Conservation (phyloP, 2,329 filamentous ascomycete species). For the Cladosporium sp. region DNA sequence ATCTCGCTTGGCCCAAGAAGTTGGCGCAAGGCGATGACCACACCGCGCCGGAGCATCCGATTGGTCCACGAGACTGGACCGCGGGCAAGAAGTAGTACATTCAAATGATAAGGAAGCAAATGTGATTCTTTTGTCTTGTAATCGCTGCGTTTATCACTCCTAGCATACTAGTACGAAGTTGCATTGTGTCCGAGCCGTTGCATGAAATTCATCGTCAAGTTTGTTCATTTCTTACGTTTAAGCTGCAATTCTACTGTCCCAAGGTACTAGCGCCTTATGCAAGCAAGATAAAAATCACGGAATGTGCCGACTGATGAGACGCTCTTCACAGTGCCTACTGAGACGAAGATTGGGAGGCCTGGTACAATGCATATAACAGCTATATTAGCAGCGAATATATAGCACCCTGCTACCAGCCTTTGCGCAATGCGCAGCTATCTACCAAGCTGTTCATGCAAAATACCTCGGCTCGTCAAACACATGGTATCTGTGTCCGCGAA, state of each 20-base stretch:
- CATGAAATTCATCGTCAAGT: too few relatives aligned
- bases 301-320: too few relatives aligned
- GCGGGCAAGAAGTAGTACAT: not conserved
- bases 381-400: not conserved
- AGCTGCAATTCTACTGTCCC: too few relatives aligned
- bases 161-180: not conserved
- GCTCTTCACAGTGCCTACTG: too few relatives aligned
- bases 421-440: not conserved
- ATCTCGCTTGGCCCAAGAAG: not conserved
- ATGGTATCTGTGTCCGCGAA: constrained; percentile 88
- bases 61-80: not conserved
- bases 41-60: not conserved
- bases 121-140: not conserved
- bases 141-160: not conserved
- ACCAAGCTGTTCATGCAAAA: constrained; percentile 30
- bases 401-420: not conserved
- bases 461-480: constrained; percentile 93
- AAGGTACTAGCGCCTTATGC: too few relatives aligned
- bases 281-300: too few relatives aligned
- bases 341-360: too few relatives aligned
- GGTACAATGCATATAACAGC: not conserved
- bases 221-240: too few relatives aligned
- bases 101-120: not conserved
- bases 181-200: too few relatives aligned
- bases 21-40: not conserved